These are phyloP conservation scores for Apiotrichum veenhuisii DNA, from an alignment of 1,284 basidiomycete species.

Conservation along the genomic window DNA sequence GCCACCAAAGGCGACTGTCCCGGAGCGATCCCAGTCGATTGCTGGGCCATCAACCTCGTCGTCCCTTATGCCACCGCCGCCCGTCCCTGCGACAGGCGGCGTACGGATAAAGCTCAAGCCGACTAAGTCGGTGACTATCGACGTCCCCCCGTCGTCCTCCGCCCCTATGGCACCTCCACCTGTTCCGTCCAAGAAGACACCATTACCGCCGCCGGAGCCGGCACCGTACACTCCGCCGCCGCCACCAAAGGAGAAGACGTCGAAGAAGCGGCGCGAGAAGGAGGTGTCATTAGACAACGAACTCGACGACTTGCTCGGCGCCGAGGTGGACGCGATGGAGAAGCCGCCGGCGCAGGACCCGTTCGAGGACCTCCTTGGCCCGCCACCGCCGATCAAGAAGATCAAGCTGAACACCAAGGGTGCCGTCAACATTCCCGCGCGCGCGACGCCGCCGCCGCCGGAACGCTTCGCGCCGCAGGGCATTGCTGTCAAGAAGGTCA, in stretches of 20 bases:
- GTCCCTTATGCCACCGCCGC: constrained; percentile 21
- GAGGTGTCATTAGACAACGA: constrained; percentile 3
- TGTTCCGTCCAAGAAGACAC: constrained; percentile 19
- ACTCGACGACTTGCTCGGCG: constrained; percentile 45
- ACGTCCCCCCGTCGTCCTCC: constrained; percentile 13
- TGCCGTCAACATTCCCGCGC: background rate
- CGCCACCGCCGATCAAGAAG: constrained; percentile 31
- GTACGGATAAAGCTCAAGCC: constrained; percentile 37
- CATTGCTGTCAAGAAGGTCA: background rate
- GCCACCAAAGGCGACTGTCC: background rate
- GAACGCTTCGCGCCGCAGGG: background rate
- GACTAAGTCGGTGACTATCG: constrained; percentile 27
- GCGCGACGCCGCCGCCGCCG: background rate
- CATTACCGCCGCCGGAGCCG: constrained; percentile 9
- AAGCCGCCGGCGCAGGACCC: constrained; percentile 14
- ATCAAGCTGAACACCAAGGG: constrained; percentile 25
- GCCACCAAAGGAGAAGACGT: constrained; percentile 23
- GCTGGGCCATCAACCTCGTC: background rate
- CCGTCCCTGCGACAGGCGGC: constrained; percentile 5
- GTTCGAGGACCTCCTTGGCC: constrained; percentile 31
- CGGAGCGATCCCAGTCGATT: background rate
- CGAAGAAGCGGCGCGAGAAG: constrained; percentile 18
- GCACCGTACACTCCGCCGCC: constrained; percentile 46
- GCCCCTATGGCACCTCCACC: constrained; percentile 45
- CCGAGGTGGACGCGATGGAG: constrained; percentile 46